A percentile compares a stretch with the other conserved stretches of the same genome.
These are phyloP conservation scores for Microsporum canis DNA, from an alignment of 2,329 filamentous ascomycete species.

Conservation along the genomic window DNA sequence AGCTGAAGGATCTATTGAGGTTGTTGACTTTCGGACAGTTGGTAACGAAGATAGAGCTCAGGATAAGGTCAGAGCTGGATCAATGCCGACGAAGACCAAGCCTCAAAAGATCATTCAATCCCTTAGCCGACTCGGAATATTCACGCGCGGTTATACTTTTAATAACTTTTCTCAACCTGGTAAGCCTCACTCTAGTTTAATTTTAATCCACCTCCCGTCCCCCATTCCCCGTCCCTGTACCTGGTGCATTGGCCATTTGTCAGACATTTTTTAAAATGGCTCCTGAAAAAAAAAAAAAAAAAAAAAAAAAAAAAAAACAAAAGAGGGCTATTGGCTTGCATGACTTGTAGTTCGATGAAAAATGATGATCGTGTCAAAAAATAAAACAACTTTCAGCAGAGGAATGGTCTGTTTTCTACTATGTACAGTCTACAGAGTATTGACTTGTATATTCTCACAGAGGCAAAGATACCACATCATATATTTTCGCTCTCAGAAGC, in stretches of 20 bases:
- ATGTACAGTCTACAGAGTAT: neutral
- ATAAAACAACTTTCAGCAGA: neutral
- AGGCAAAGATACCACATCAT: slow-evolving; percentile 46
- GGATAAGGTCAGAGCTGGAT: slow-evolving; percentile 5
- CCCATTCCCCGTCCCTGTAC: neutral
- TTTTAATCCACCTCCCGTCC: neutral
- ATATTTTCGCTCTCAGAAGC: slow-evolving; percentile 55
- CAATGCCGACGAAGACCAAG: slow-evolving; percentile 25
- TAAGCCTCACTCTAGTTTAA: slow-evolving; percentile 29
- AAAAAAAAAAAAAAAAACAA: neutral
- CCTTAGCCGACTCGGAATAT: slow-evolving; percentile 66
- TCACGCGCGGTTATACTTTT: slow-evolving; percentile 78
- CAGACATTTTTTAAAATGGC: neutral
- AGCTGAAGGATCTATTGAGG: neutral
- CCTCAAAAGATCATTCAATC: slow-evolving; percentile 56
- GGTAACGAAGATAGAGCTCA: slow-evolving; percentile 29
- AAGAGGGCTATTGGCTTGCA: neutral
- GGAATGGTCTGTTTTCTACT: neutral
- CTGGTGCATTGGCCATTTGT: slow-evolving; percentile 4
- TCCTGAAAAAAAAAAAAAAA: neutral
- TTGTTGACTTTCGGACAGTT: slow-evolving; percentile 17
- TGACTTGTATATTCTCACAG: slow-evolving; percentile 17
- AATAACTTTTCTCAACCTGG: slow-evolving; percentile 55
- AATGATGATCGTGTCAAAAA: neutral
- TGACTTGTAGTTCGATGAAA: neutral